A percentile compares a stretch with the other conserved stretches of the same genome.
Evolutionary conservation across 148 eudicot species (phyloP).

Genomic region (Simmondsia chinensis): DNA sequence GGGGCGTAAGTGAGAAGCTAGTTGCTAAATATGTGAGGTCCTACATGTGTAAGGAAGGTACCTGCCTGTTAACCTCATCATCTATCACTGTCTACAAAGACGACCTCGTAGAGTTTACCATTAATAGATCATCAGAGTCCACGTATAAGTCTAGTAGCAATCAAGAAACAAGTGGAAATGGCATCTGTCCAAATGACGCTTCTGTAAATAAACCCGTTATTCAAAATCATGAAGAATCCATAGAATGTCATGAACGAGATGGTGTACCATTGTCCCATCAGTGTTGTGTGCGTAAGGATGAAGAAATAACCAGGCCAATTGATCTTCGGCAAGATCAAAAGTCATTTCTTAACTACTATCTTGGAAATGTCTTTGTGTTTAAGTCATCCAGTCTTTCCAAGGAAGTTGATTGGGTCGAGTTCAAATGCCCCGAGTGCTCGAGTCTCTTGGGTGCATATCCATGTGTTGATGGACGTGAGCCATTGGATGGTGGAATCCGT

Average conservation of each 20-base stretch:
- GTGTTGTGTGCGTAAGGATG: conserved; percentile 31
- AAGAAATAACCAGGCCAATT: conserved; percentile 12
- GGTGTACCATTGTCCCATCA: too few species aligned
- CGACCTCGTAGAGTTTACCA: conserved; percentile 39
- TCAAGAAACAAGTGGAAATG: conserved; percentile 8
- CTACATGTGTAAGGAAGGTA: conserved; percentile 46
- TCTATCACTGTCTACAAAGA: conserved; percentile 55
- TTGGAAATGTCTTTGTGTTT: conserved; percentile 71
- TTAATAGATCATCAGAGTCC: conserved; percentile 9
- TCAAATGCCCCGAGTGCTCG: conserved; percentile 69
- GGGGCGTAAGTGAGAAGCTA: conserved; percentile 75
- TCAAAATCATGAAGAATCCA: conserved; percentile 5
- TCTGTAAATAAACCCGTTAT: too few species aligned
- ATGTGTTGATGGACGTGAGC: conserved; percentile 26
- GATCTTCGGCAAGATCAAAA: conserved; percentile 54
- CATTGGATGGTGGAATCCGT: conserved; percentile 79
- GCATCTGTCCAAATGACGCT: conserved; percentile 6
- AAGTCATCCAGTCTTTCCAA: conserved; percentile 62
- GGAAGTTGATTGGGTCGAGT: conserved; percentile 59
- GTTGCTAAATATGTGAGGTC: conserved; percentile 65
- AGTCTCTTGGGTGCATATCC: conserved; percentile 77
- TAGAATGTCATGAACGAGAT: conserved; percentile 1
- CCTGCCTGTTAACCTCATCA: conserved; percentile 53
- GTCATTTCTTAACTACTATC: conserved; percentile 74
- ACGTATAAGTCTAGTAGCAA: conserved; percentile 1